Evolutionary conservation across 2,329 filamentous ascomycete species (phyloP).

Genomic region (Xylariaceae sp.): DNA sequence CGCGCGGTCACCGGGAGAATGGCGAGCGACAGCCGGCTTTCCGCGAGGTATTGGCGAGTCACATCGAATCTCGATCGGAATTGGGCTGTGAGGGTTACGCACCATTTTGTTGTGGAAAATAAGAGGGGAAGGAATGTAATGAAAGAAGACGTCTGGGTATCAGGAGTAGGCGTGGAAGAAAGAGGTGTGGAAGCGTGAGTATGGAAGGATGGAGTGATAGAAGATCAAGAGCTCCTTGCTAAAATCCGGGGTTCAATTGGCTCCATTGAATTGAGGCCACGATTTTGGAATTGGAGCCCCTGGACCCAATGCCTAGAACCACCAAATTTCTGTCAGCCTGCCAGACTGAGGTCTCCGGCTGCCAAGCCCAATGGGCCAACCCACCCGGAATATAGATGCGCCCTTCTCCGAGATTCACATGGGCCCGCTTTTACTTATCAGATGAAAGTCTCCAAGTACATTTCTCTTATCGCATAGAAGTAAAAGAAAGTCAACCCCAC

Average conservation of each 20-base stretch:
- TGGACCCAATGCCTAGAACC: too few relatives aligned
- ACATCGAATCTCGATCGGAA: not conserved
- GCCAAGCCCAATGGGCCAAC: too few relatives aligned
- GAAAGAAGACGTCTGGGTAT: slow-evolving; percentile 10
- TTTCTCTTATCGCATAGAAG: too few relatives aligned
- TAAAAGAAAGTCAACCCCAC: too few relatives aligned
- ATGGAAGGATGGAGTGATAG: not conserved
- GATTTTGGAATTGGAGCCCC: slow-evolving; percentile 8
- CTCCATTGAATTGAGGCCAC: slow-evolving; percentile 33
- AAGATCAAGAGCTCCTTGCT: slow-evolving; percentile 24
- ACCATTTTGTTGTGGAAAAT: slow-evolving; percentile 18
- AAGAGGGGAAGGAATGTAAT: slow-evolving; percentile 12
- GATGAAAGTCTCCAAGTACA: too few relatives aligned
- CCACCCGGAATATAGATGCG: too few relatives aligned
- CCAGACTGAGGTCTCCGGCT: too few relatives aligned
- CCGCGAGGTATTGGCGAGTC: not conserved
- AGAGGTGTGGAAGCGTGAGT: not conserved
- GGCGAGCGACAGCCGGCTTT: not conserved
- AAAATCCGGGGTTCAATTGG: slow-evolving; percentile 29
- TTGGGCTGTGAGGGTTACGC: slow-evolving; percentile 6
- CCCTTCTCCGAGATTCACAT: too few relatives aligned
- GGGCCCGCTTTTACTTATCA: too few relatives aligned
- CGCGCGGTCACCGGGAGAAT: not conserved
- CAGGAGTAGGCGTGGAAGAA: not conserved
- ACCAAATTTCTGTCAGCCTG: too few relatives aligned